Percentiles rank a stretch among this genome's conserved stretches.
Evolutionary conservation across 768 basidiomycete genomes (phyloP).

Genomic region (Amanita muscaria): DNA sequence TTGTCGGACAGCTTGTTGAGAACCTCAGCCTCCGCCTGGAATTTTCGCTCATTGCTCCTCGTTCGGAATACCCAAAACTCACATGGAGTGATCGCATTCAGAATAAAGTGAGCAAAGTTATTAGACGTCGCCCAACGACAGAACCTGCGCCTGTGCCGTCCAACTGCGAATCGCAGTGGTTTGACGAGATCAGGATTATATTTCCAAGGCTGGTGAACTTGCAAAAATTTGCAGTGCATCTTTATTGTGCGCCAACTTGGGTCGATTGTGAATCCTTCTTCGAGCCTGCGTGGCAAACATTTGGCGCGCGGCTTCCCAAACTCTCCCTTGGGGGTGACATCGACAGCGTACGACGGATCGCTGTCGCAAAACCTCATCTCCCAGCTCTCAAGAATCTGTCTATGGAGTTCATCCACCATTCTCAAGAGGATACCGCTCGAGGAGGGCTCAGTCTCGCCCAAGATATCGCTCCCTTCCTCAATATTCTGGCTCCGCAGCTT

Average conservation of each 20-base stretch:
- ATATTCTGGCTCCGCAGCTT: constrained; percentile 26
- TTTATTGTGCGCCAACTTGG: constrained; percentile 26
- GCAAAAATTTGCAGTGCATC: constrained; percentile 28
- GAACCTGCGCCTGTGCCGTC: constrained; percentile 11
- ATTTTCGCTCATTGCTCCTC: not conserved
- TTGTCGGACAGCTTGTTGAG: constrained; percentile 13
- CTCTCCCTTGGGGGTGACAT: constrained; percentile 31
- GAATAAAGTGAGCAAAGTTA: constrained; percentile 1
- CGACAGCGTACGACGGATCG: constrained; percentile 25
- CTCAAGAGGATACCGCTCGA: constrained; percentile 10
- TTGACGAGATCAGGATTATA: constrained; percentile 21
- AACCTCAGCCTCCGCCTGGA: constrained; percentile 7
- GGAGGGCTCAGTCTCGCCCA: constrained; percentile 14
- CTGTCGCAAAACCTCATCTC: constrained; percentile 24
- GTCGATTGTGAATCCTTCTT: constrained; percentile 26
- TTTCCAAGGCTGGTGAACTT: constrained; percentile 26
- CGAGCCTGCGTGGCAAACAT: constrained; percentile 29
- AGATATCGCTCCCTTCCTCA: constrained; percentile 33
- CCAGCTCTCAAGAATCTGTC: constrained; percentile 25
- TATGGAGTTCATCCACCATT: constrained; percentile 31
- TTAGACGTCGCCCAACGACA: constrained; percentile 7
- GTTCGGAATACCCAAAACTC: not conserved
- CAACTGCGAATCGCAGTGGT: constrained; percentile 6
- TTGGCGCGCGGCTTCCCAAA: constrained; percentile 26
- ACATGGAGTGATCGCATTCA: not conserved